Evolutionary conservation across 2,329 filamentous ascomycete species (phyloP).

Genomic region (Lojkania enalia): DNA sequence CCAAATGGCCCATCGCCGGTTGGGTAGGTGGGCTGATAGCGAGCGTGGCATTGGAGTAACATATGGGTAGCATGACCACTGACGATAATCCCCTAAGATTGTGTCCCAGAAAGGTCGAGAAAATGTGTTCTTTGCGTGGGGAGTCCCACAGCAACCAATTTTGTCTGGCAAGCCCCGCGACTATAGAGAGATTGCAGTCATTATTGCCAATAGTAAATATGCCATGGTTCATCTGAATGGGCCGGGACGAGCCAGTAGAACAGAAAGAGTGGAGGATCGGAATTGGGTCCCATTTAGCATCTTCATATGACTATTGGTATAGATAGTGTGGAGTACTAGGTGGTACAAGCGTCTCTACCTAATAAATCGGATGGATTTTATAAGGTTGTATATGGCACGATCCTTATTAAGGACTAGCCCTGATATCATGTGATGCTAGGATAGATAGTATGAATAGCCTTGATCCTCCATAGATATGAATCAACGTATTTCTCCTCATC

Average conservation of each 20-base stretch:
- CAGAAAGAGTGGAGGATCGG: constrained; percentile 41
- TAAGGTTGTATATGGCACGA: too few species aligned
- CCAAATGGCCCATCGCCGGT: constrained; percentile 15
- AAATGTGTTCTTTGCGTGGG: constrained; percentile 8
- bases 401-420: too few species aligned
- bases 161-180: constrained; percentile 14
- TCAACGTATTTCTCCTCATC: too few species aligned
- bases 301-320: constrained; percentile 18
- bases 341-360: constrained; percentile 10
- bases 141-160: constrained; percentile 13
- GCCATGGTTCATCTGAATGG: constrained; percentile 24
- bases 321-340: constrained; percentile 6
- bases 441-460: too few species aligned
- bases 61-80: constrained; percentile 16
- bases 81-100: constrained; percentile 18
- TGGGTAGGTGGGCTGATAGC: constrained; percentile 8
- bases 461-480: too few species aligned
- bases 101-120: constrained; percentile 17
- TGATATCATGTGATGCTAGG: too few species aligned
- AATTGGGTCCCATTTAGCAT: constrained; percentile 26
- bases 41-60: constrained; percentile 14
- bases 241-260: constrained; percentile 41
- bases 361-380: constrained; percentile 3
- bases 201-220: constrained; percentile 17
- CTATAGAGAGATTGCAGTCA: constrained; percentile 17